A percentile compares a stretch with the other conserved stretches of the same genome.
Conservation (phyloP, 2,329 filamentous ascomycete genomes). For the Chaetothyriales sp. region DNA sequence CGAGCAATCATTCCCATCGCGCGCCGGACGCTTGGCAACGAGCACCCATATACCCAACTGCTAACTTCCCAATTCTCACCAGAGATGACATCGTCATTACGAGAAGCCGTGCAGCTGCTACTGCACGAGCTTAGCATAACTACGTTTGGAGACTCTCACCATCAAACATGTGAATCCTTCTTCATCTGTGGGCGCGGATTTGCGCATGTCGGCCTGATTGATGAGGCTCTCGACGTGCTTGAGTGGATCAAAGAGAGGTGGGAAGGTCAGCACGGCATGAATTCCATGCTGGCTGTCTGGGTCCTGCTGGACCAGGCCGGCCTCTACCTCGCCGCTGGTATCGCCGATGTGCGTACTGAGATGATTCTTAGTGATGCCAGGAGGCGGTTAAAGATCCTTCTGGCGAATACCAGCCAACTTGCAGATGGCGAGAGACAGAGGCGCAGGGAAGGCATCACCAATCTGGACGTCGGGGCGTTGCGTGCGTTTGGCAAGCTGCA, state of each 20-base stretch:
- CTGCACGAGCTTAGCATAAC: conserved; percentile 1
- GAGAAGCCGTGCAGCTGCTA: conserved; percentile 1
- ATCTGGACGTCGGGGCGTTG: conserved; percentile 1
- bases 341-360: neutral
- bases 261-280: neutral
- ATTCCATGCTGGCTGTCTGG: neutral
- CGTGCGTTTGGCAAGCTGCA: conserved; percentile 4
- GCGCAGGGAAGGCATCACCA: neutral
- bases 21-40: neutral
- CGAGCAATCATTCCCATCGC: neutral
- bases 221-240: neutral
- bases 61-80: conserved; percentile 2
- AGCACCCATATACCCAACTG: conserved; percentile 4
- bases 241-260: neutral
- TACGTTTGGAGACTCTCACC: conserved; percentile 2
- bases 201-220: neutral
- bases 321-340: neutral
- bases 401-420: neutral
- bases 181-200: neutral
- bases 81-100: conserved; percentile 1
- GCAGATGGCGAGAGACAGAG: neutral
- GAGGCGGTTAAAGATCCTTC: neutral
- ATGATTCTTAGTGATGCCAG: neutral
- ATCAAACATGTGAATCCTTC: conserved; percentile 1
- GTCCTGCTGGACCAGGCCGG: neutral